Base-by-base conservation (phyloP, 805 yeast genomes). In the Candida hungchunana region DNA sequence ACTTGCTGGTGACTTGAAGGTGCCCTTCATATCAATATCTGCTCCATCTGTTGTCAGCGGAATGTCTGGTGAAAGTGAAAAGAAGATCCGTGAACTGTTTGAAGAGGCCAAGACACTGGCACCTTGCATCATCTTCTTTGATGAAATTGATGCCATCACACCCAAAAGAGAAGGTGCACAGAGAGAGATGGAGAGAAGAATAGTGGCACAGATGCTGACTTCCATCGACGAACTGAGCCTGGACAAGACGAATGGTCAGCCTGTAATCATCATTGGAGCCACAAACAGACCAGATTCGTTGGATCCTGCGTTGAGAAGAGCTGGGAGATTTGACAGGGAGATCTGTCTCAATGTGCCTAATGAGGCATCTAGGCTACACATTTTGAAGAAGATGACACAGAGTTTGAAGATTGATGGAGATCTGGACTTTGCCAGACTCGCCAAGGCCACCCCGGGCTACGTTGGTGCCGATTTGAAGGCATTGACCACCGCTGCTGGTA, bases 51-150 rank as follows among this genome's bases (percentile, higher is more conserved):
- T 93, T 7, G 97, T 93, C 0, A 85, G 96, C 43, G 98, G 98
- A 5, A 93, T 93, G 97, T 86, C 96, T n/a, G 98, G 98, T 28
- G 98, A 93, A 59, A 79, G 90, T 44, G 98, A 93, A 59, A 93
- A 93, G 66, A 89, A 90, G 55, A 69, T 93, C 16, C 71, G 98
- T 43, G 97, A 93, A 40, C 67, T 90, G 25, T 90, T 90, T 54
- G 96, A 88, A 25, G 97, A 93, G 55, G 98, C 98, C 4, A 82
- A 80, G 51, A 51, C 72, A 4, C 55, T 87, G 37, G 98, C 98
- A 1, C 98, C 98, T 7, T 89, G 97, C 60, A 63, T 93, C 19
- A 73, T 93, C 33, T 93, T 93, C 53, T 80, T 93, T 53, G 98
- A 93, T 63, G 98, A 93, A 59, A 93, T 93, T 48, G 98, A 93